Percentiles rank a stretch among this genome's conserved stretches.
phyloP scores from a whole-genome alignment of 352 stramenopile genomes.

The Globisporangium iwayamae region DNA sequence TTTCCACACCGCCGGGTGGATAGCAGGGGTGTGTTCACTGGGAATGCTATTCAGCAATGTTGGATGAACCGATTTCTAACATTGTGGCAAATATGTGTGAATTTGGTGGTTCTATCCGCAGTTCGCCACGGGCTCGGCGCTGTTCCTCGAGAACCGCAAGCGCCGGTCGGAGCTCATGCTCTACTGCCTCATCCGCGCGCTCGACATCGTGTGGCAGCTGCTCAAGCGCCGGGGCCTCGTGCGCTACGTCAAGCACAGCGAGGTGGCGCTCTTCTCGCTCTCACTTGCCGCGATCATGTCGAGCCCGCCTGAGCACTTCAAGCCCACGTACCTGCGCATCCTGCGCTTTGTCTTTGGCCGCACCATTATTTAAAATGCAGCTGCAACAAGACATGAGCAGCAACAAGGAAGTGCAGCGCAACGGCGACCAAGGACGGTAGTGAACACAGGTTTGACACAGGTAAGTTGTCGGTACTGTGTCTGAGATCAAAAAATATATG shows the following conservation, averaged over 20 bases:
- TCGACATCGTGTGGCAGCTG: constrained; percentile 81
- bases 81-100: not conserved
- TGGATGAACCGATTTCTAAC: constrained; percentile 1
- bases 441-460: not conserved
- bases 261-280: constrained; percentile 80
- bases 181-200: constrained; percentile 68
- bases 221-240: constrained; percentile 63
- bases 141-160: constrained; percentile 83
- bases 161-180: constrained; percentile 84
- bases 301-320: constrained; percentile 74
- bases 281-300: constrained; percentile 86
- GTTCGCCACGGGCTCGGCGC: constrained; percentile 48
- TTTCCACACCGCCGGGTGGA: constrained; percentile 34
- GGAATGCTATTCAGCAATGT: not conserved
- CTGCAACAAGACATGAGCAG: constrained; percentile 2
- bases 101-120: constrained; percentile 14
- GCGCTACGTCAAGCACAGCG: constrained; percentile 70
- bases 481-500: not conserved
- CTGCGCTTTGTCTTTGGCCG: constrained; percentile 81
- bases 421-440: not conserved
- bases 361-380: constrained; percentile 54
- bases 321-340: constrained; percentile 80
- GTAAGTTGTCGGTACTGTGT: not conserved
- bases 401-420: not conserved
- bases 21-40: constrained; percentile 46